Evolutionary conservation across 805 yeast genomes (phyloP), one percentile per base, ranked within the genome.

Genomic region (Starmera caribaea): DNA sequence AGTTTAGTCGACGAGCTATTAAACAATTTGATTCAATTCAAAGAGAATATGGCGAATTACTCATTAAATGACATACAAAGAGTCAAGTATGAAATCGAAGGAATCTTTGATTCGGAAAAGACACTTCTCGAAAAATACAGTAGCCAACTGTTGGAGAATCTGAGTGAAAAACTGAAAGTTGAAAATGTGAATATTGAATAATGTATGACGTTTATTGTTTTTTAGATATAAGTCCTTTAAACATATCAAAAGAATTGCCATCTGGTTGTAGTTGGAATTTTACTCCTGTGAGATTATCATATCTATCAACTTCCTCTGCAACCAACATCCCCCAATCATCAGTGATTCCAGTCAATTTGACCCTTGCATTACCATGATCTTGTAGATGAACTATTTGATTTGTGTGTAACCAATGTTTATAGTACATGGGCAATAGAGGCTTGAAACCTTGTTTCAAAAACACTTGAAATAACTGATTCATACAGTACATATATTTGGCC

Each of bases 181-280:
- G 26, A 21, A 21, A 9, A 21, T 21, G 8, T 21, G 8, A 5
- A 21, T 21, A 21, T 7, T 3, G 6, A 21, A 21, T 21, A 21
- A 21, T 21, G 26, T 3, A 7, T 7, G 6, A 21, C 6, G 26
- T 21, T 21, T 21, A 21, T 21, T 21, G 26, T 53, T 79, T 81
- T 43, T 66, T 78, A 15, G 79, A 82, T 14, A 90, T 82, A 46
- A 92, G 66, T 0, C 97, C 97, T 49, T 73, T 81, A 65, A 92
- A 83, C 71, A 92, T 89, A 57, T 92, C 97, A 54, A 92, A 92
- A 3, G 97, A 86, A 57, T 92, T 92, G 1, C 99, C 98, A 59
- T 92, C 98, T 0, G 99, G 97, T 58, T 89, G 97, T 36, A 92
- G 63, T 49, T 86, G 81, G 46, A 71, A 79, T 5, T 53, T 63